phyloP scores from a whole-genome alignment of 176 grass and related monocot genomes.

The Rhipidocladum racemiflorum region DNA sequence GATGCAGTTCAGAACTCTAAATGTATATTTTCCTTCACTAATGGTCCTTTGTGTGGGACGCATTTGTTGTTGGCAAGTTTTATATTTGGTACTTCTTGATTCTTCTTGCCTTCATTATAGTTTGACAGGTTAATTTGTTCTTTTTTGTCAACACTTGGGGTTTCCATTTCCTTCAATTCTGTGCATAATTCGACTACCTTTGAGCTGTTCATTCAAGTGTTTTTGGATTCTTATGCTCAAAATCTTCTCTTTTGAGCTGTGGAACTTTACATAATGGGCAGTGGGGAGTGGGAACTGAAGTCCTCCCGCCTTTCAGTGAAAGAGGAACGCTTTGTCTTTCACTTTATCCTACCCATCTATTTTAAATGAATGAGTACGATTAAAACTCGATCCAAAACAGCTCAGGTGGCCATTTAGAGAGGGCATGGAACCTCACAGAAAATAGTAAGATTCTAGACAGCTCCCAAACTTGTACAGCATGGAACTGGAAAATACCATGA shows the following conservation, averaged over 20 bases:
- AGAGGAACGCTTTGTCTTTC: background rate
- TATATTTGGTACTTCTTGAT: background rate
- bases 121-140: background rate
- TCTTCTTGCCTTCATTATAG: slow-evolving; percentile 11
- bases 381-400: background rate
- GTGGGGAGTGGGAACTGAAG: background rate
- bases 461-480: background rate
- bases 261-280: background rate
- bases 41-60: background rate
- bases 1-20: slow-evolving; percentile 8
- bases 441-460: background rate
- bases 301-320: background rate
- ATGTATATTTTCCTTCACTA: background rate
- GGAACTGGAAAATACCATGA: slow-evolving; percentile 15
- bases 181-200: background rate
- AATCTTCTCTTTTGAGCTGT: background rate
- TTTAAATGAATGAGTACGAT: slow-evolving; percentile 1
- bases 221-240: background rate
- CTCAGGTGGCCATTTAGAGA: background rate
- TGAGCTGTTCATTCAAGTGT: slow-evolving; percentile 14
- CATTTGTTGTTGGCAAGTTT: slow-evolving; percentile 16
- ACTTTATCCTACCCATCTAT: slow-evolving; percentile 10
- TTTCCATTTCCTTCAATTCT: slow-evolving; percentile 25
- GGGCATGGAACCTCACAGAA: background rate
- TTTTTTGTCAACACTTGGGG: background rate